phyloP scores from a whole-genome alignment of 2,329 filamentous ascomycete species.

The Fusarium sp. region DNA sequence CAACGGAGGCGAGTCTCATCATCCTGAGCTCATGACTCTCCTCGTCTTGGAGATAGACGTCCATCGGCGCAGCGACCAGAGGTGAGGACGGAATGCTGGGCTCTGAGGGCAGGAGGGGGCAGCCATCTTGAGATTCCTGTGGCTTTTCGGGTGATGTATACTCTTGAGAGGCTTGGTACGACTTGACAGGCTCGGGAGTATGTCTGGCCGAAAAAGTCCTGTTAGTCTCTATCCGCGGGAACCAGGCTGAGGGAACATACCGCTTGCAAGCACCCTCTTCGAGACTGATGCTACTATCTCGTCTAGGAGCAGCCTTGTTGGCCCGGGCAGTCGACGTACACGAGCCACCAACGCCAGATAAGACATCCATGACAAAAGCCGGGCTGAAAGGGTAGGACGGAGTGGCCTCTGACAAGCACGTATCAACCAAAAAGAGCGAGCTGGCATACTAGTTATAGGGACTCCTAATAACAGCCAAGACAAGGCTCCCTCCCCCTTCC shows the following conservation, averaged over 20 bases:
- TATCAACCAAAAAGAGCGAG: not conserved
- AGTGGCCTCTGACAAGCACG: not conserved
- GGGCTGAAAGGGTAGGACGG: not conserved
- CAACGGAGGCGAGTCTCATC: not conserved
- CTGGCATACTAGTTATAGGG: constrained; percentile 18
- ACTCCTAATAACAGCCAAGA: constrained; percentile 9
- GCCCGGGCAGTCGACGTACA: constrained; percentile 18
- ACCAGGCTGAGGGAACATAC: constrained; percentile 1
- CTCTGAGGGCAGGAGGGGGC: constrained; percentile 15
- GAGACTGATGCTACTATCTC: constrained; percentile 39
- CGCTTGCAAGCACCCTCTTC: constrained; percentile 17
- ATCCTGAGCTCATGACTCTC: constrained; percentile 25
- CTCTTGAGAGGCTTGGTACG: no score
- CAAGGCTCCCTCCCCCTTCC: not conserved
- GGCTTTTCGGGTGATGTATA: no score
- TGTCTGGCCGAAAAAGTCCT: not conserved
- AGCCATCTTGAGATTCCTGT: not conserved
- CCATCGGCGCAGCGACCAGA: constrained; percentile 16
- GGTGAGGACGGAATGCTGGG: constrained; percentile 9
- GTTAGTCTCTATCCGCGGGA: constrained; percentile 4
- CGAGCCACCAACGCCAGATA: constrained; percentile 33
- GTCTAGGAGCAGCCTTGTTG: constrained; percentile 2
- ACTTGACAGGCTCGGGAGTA: not conserved
- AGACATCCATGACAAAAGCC: constrained; percentile 20
- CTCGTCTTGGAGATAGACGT: constrained; percentile 26